These are phyloP conservation scores for Leishmania tarentolae DNA, from an alignment of 208 protist species.

Conservation along the genomic window DNA sequence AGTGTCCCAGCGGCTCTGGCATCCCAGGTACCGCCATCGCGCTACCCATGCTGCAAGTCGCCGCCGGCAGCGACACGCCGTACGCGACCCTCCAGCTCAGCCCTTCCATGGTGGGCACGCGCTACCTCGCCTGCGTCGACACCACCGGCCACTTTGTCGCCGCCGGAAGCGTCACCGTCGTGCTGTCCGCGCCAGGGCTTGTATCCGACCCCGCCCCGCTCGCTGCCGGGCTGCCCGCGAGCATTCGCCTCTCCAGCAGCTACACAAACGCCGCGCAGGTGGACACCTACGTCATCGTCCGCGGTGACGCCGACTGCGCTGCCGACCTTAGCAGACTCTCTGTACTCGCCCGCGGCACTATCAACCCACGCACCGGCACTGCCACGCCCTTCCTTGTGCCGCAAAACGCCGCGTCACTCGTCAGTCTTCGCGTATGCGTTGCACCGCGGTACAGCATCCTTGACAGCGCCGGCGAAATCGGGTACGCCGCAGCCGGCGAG, in stretches of 20 bases:
- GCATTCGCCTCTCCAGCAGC: neutral
- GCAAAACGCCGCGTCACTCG: neutral
- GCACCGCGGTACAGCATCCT: conserved; percentile 12
- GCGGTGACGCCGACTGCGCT: neutral
- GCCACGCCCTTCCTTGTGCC: conserved; percentile 32
- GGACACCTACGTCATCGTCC: neutral
- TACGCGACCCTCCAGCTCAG: neutral
- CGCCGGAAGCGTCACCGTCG: neutral
- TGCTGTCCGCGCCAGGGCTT: neutral
- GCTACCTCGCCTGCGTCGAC: conserved; percentile 5
- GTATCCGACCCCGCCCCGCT: conserved; percentile 1
- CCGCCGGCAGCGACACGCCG: neutral
- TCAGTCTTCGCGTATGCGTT: conserved; percentile 32
- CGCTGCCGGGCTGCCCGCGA: neutral
- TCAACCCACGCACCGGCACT: conserved; percentile 26
- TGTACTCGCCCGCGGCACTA: conserved; percentile 33
- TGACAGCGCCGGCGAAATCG: conserved; percentile 17
- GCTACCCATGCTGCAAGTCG: neutral
- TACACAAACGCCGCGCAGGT: conserved; percentile 7
- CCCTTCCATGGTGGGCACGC: neutral
- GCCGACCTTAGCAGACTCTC: neutral
- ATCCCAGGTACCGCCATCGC: neutral
- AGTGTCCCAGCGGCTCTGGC: neutral
- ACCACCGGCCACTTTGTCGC: neutral
- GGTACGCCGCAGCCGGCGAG: conserved; percentile 28